These are phyloP conservation scores for Torulaspora franciscae DNA, from an alignment of 805 yeast genomes.

Conservation along the genomic window DNA sequence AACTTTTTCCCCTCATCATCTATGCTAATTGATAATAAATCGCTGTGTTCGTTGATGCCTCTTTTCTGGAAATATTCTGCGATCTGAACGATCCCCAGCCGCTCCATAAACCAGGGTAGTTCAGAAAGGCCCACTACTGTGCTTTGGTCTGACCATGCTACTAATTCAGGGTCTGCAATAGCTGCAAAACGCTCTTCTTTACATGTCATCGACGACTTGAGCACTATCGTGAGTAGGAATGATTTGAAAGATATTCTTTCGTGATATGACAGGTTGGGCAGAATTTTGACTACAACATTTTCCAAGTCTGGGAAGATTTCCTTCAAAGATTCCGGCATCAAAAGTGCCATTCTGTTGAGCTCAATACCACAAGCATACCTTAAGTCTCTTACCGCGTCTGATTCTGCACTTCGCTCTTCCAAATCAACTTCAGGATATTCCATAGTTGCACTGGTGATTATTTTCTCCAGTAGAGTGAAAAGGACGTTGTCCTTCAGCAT, in stretches of 20 bases:
- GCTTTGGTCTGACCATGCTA: conserved; percentile 88
- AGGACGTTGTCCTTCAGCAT: conserved; percentile 75
- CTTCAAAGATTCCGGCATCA: conserved; percentile 88
- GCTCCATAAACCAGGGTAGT: conserved; percentile 96
- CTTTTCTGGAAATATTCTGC: conserved; percentile 84
- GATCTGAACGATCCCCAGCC: conserved; percentile 89
- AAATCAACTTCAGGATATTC: conserved; percentile 59
- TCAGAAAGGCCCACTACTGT: conserved; percentile 87
- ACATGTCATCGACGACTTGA: conserved; percentile 68
- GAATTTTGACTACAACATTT: conserved; percentile 65
- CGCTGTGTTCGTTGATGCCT: conserved; percentile 71
- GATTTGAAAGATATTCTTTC: conserved; percentile 93
- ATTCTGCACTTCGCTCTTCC: conserved; percentile 57
- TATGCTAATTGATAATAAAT: conserved; percentile 73
- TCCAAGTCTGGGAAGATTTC: conserved; percentile 79
- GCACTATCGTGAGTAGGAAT: conserved; percentile 84
- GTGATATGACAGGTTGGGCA: conserved; percentile 75
- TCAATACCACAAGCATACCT: conserved; percentile 93
- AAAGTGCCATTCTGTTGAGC: conserved; percentile 83
- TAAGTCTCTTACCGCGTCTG: conserved; percentile 78
- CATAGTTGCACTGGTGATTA: conserved; percentile 78
- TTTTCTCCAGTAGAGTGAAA: conserved; percentile 77
- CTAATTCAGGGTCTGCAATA: conserved; percentile 88
- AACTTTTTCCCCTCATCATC: conserved; percentile 81
- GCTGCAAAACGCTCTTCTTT: conserved; percentile 74